These are phyloP conservation scores for Claviceps humidiphila DNA, from an alignment of 2,329 filamentous ascomycete genomes.

Conservation along the genomic window DNA sequence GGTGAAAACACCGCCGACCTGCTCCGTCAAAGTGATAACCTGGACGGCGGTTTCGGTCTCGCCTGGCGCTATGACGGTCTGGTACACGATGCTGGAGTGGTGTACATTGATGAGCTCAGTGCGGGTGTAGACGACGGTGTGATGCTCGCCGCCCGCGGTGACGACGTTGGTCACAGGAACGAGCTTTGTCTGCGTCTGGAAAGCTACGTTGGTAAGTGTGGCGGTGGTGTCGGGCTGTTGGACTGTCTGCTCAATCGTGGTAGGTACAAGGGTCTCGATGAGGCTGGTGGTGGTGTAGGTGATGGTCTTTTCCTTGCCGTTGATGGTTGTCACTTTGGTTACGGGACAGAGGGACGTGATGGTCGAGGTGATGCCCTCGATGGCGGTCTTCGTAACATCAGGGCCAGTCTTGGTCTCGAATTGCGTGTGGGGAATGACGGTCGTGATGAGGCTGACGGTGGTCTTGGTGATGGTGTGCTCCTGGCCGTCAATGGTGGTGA, in stretches of 20 bases:
- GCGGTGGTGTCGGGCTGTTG: conserved; percentile 5
- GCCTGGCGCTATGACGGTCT: conserved; percentile 25
- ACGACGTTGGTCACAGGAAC: conserved; percentile 19
- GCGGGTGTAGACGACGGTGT: conserved; percentile 11
- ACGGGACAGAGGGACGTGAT: conserved; percentile 30
- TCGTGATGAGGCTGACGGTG: conserved; percentile 13
- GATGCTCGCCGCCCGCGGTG: conserved; percentile 20
- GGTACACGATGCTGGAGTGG: conserved; percentile 16
- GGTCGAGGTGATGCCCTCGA: conserved; percentile 20
- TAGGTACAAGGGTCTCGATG: conserved; percentile 18
- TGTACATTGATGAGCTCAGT: conserved; percentile 18
- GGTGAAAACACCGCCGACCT: conserved; percentile 27
- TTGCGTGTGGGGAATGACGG: conserved; percentile 16
- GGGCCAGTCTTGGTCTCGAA: conserved; percentile 18
- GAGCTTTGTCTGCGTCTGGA: conserved; percentile 29
- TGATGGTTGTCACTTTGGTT: conserved; percentile 30
- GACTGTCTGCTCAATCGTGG: conserved; percentile 21
- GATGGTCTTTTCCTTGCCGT: conserved; percentile 23
- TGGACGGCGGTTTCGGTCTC: conserved; percentile 19
- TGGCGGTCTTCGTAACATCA: conserved; percentile 3
- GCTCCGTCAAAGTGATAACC: conserved; percentile 28
- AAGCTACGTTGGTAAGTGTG: conserved; percentile 10
- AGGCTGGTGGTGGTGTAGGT: conserved; percentile 27
- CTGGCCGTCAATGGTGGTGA: conserved; percentile 16
- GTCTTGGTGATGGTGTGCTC: conserved; percentile 12